A percentile compares a stretch with the other conserved stretches of the same genome.
These are phyloP conservation scores for Toxoplasma gondii DNA, from an alignment of 169 alveolate genomes.

Conservation along the genomic window DNA sequence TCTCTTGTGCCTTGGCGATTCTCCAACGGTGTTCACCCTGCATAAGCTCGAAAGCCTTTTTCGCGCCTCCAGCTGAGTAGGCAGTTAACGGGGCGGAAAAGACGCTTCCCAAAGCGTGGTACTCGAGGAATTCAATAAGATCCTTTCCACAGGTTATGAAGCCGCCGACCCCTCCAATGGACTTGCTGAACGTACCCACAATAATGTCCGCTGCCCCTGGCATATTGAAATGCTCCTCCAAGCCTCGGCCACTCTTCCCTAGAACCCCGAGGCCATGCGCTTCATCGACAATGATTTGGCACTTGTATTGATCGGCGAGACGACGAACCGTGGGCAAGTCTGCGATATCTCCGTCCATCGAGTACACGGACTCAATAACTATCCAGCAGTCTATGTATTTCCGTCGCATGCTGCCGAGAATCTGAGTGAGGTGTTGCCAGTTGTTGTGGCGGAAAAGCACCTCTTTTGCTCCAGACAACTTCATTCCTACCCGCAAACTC, in stretches of 20 bases:
- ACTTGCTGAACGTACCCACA: constrained; percentile 82
- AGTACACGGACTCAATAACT: constrained; percentile 85
- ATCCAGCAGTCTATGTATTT: constrained; percentile 78
- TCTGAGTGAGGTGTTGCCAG: constrained; percentile 72
- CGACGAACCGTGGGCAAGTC: constrained; percentile 75
- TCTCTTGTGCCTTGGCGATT: constrained; percentile 71
- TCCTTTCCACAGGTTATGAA: constrained; percentile 77
- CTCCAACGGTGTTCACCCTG: constrained; percentile 77
- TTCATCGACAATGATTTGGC: constrained; percentile 81
- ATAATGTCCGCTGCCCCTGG: constrained; percentile 77
- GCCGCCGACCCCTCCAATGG: constrained; percentile 83
- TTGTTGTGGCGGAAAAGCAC: constrained; percentile 79
- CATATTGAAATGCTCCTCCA: constrained; percentile 81
- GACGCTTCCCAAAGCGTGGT: constrained; percentile 80
- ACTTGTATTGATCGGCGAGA: constrained; percentile 77
- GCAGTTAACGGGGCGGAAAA: constrained; percentile 85
- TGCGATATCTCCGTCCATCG: constrained; percentile 90
- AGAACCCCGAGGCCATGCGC: constrained; percentile 89
- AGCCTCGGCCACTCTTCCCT: constrained; percentile 88
- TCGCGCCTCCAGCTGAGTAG: constrained; percentile 80
- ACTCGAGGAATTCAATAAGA: constrained; percentile 78
- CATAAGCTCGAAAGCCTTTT: constrained; percentile 79
- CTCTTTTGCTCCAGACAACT: constrained; percentile 77
- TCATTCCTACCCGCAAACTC: constrained; percentile 77
- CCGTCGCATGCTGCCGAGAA: constrained; percentile 70